These are phyloP conservation scores for Xylaria sp. DNA, from an alignment of 2,329 filamentous ascomycete genomes.

Conservation along the genomic window DNA sequence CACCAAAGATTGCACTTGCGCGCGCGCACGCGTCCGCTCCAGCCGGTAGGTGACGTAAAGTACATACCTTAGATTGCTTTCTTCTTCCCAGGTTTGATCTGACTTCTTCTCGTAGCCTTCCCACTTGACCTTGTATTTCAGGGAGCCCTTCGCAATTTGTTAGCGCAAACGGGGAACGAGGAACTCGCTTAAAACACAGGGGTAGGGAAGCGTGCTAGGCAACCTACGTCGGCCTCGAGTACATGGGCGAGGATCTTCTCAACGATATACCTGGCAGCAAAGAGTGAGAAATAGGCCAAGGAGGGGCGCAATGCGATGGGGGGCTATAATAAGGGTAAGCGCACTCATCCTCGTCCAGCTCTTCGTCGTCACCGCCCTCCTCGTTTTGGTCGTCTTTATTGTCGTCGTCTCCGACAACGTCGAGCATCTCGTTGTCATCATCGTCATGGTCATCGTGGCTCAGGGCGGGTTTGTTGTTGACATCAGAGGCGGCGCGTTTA, in stretches of 20 bases:
- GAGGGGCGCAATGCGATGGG: neutral
- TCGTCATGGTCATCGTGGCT: constrained; percentile 31
- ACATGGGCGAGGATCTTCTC: constrained; percentile 74
- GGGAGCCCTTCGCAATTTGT: constrained; percentile 47
- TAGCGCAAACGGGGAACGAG: constrained; percentile 9
- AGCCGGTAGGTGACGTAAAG: neutral
- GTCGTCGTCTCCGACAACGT: constrained; percentile 27
- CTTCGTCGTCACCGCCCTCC: constrained; percentile 43
- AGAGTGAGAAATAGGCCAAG: constrained; percentile 12
- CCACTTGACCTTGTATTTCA: constrained; percentile 79
- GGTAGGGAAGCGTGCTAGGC: neutral
- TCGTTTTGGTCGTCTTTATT: constrained; percentile 20
- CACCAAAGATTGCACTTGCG: neutral
- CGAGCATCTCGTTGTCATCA: constrained; percentile 36
- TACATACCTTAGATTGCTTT: constrained; percentile 68
- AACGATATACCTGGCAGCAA: constrained; percentile 66
- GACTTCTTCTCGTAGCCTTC: constrained; percentile 73
- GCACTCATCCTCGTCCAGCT: constrained; percentile 40
- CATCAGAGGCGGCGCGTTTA: constrained; percentile 22
- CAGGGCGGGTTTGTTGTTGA: neutral
- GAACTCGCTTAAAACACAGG: too few relatives aligned
- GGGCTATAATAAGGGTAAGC: neutral
- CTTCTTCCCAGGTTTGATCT: constrained; percentile 81
- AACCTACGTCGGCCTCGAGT: constrained; percentile 59
- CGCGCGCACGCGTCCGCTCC: constrained; percentile 7